A percentile compares a stretch with the other conserved stretches of the same genome.
These are phyloP conservation scores for Cladosporium colombiae DNA, from an alignment of 2,329 filamentous ascomycete species.

Conservation along the genomic window DNA sequence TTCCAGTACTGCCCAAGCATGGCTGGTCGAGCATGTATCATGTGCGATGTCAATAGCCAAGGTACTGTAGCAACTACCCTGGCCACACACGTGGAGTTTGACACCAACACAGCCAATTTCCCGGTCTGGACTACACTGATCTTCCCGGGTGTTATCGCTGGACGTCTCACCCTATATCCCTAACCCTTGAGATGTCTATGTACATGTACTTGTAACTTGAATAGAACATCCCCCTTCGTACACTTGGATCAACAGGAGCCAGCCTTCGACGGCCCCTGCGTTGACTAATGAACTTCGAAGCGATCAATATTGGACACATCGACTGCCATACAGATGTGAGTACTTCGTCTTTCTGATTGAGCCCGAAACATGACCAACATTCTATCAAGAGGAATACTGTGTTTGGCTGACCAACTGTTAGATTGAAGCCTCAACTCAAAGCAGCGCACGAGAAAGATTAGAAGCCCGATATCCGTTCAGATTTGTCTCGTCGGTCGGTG, in stretches of 20 bases:
- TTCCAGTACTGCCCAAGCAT: neutral
- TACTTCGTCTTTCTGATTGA: neutral
- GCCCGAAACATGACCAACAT: neutral
- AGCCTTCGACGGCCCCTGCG: neutral
- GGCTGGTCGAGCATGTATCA: neutral
- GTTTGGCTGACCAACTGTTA: neutral
- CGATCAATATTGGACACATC: too few relatives aligned
- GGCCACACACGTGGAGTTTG: neutral
- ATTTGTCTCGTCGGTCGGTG: neutral
- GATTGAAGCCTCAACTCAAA: neutral
- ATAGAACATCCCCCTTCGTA: neutral
- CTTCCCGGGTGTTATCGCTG: neutral
- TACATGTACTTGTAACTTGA: too few relatives aligned
- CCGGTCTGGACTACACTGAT: neutral
- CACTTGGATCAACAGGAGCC: neutral
- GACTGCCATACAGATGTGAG: too few relatives aligned
- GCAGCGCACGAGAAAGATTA: neutral
- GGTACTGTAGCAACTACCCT: neutral
- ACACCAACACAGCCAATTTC: too few relatives aligned
- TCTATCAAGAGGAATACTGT: neutral
- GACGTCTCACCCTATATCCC: neutral
- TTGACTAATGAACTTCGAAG: too few relatives aligned
- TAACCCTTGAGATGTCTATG: neutral
- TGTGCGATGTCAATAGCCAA: neutral
- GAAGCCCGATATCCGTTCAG: neutral